These are phyloP conservation scores for Talaromyces pinophilus DNA, from an alignment of 2,329 filamentous ascomycete genomes.

Conservation along the genomic window DNA sequence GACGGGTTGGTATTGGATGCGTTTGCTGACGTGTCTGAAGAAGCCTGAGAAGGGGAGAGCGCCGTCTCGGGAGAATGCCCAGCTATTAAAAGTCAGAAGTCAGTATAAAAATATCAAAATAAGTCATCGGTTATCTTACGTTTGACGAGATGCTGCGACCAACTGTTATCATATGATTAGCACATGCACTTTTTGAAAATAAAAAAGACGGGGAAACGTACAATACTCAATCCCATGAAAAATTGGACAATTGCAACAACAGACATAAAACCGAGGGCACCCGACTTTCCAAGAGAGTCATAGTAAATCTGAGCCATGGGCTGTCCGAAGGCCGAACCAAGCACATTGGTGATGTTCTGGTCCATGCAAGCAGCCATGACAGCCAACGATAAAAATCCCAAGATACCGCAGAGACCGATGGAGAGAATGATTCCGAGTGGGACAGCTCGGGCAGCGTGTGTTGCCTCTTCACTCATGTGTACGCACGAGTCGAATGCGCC, in stretches of 20 bases:
- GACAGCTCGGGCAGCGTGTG: slow-evolving; percentile 61
- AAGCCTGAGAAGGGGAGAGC: slow-evolving; percentile 62
- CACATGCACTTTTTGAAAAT: neutral
- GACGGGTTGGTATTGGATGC: slow-evolving; percentile 60
- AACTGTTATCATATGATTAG: slow-evolving; percentile 35
- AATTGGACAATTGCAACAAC: slow-evolving; percentile 63
- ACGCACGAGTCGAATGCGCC: slow-evolving; percentile 59
- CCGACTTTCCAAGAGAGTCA: slow-evolving; percentile 61
- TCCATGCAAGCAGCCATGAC: slow-evolving; percentile 61
- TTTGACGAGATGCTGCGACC: slow-evolving; percentile 61
- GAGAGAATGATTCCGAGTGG: slow-evolving; percentile 62
- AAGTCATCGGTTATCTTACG: slow-evolving; percentile 23
- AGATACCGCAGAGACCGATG: slow-evolving; percentile 56
- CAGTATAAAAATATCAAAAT: neutral
- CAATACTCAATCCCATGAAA: slow-evolving; percentile 58
- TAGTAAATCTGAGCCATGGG: slow-evolving; percentile 63
- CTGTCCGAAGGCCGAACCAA: slow-evolving; percentile 57
- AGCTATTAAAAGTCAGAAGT: slow-evolving; percentile 32
- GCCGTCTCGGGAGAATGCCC: slow-evolving; percentile 65
- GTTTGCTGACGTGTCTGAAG: slow-evolving; percentile 58
- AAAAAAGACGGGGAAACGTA: neutral
- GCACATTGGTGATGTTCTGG: slow-evolving; percentile 52
- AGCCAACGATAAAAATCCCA: slow-evolving; percentile 60
- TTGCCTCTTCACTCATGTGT: slow-evolving; percentile 63
- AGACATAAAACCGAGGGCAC: slow-evolving; percentile 60